A percentile compares a stretch with the other conserved stretches of the same genome.
phyloP scores from a whole-genome alignment of 2,329 filamentous ascomycete species.

The Lasiodiplodia sp. region DNA sequence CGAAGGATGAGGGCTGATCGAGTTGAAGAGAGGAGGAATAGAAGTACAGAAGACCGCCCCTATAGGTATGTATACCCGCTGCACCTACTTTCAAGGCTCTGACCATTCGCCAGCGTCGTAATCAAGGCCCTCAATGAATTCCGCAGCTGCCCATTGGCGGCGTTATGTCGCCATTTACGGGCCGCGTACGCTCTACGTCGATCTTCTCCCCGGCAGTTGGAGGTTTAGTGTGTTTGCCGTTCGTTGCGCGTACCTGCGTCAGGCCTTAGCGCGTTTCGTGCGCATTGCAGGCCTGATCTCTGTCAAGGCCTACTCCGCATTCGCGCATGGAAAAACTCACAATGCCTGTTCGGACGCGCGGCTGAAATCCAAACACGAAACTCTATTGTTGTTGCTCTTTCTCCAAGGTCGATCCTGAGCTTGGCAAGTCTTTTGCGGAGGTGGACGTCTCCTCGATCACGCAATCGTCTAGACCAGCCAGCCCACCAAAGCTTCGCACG shows the following conservation, averaged over 20 bases:
- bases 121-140: conserved; percentile 1
- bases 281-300: neutral
- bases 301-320: neutral
- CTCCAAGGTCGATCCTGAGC: neutral
- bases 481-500: neutral
- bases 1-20: neutral
- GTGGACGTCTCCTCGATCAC: neutral
- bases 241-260: conserved; percentile 16
- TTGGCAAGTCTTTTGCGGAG: no score
- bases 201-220: neutral
- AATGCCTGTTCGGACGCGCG: neutral
- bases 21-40: neutral
- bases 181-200: conserved; percentile 13
- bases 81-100: neutral
- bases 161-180: neutral
- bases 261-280: conserved; percentile 2
- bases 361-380: neutral
- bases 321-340: neutral
- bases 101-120: conserved; percentile 1
- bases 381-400: neutral
- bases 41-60: neutral
- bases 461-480: neutral
- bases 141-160: neutral
- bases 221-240: neutral
- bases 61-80: conserved; percentile 6